Evolutionary conservation across 331 rosid genomes (phyloP).

Genomic region (Rhamnella rubrinervis): DNA sequence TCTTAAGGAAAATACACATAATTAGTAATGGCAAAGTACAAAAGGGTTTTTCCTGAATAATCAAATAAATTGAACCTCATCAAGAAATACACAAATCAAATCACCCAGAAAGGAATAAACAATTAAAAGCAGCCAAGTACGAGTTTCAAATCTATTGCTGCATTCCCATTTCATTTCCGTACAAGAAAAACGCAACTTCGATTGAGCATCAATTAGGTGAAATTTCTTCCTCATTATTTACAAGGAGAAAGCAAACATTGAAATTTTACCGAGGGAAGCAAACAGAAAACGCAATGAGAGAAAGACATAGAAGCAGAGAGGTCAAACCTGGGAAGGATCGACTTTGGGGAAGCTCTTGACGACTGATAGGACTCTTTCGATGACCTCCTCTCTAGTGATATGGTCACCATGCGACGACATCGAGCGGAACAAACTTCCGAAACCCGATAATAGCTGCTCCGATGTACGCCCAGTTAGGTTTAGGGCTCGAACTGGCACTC

Average conservation of each 20-base stretch:
- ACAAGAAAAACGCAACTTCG: not conserved
- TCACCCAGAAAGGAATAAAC: not conserved
- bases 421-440: conserved; percentile 38
- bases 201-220: not conserved
- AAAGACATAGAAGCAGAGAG: not conserved
- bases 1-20: not conserved
- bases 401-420: conserved; percentile 88
- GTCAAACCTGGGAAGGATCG: conserved; percentile 77
- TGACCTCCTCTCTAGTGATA: conserved; percentile 63
- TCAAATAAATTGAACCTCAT: not conserved
- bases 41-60: not conserved
- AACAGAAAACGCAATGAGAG: conserved; percentile 7
- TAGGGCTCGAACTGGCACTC: conserved; percentile 50
- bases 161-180: not conserved
- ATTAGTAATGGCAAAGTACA: not conserved
- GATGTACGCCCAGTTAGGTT: conserved; percentile 30
- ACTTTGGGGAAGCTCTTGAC: conserved; percentile 86
- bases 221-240: not conserved
- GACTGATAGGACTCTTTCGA: conserved; percentile 76
- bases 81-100: not conserved
- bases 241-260: not conserved
- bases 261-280: conserved; percentile 1
- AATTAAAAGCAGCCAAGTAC: not conserved
- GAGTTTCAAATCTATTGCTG: not conserved
- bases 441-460: conserved; percentile 9